Percentiles rank a stretch among this genome's conserved stretches.
These are phyloP conservation scores for Pyropia yezoensis DNA, from an alignment of 23 red algal genomes.

Conservation along the genomic window DNA sequence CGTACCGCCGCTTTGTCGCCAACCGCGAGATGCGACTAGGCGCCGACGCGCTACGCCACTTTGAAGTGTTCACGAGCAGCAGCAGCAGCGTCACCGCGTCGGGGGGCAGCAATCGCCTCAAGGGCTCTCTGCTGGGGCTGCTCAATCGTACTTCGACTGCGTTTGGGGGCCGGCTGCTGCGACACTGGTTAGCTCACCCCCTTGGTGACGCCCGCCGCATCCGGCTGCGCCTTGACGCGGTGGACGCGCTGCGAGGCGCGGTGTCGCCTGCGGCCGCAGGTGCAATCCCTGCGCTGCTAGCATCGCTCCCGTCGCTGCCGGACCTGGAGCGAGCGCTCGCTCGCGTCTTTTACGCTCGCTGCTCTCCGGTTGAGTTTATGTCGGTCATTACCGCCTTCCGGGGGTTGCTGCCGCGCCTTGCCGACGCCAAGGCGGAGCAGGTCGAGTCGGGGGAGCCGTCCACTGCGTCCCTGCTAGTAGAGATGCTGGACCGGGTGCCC, in stretches of 20 bases:
- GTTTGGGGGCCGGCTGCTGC: slow-evolving; percentile 51
- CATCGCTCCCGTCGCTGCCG: slow-evolving; percentile 10
- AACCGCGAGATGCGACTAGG: slow-evolving; percentile 34
- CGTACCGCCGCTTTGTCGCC: slow-evolving; percentile 21
- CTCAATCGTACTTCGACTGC: slow-evolving; percentile 36
- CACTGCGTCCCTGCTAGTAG: slow-evolving; percentile 4
- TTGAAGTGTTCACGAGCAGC: slow-evolving; percentile 52
- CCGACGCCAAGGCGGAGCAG: neutral
- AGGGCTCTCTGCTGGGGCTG: slow-evolving; percentile 35
- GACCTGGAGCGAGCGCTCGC: slow-evolving; percentile 51
- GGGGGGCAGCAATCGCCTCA: neutral
- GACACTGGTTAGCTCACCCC: slow-evolving; percentile 57
- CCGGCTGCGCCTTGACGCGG: slow-evolving; percentile 25
- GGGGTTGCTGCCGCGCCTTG: slow-evolving; percentile 6
- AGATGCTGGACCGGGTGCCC: slow-evolving; percentile 14
- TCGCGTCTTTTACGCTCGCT: slow-evolving; percentile 30
- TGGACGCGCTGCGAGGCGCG: slow-evolving; percentile 29
- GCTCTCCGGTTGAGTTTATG: slow-evolving; percentile 31
- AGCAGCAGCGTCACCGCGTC: slow-evolving; percentile 24
- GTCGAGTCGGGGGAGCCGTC: slow-evolving; percentile 3
- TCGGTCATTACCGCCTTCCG: slow-evolving; percentile 15
- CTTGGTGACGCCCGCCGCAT: slow-evolving; percentile 30
- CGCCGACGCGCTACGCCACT: slow-evolving; percentile 46
- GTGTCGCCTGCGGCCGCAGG: neutral
- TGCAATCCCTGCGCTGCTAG: slow-evolving; percentile 11